Conservation (phyloP, 129 eudicot genomes). For the Sambucus nigra region DNA sequence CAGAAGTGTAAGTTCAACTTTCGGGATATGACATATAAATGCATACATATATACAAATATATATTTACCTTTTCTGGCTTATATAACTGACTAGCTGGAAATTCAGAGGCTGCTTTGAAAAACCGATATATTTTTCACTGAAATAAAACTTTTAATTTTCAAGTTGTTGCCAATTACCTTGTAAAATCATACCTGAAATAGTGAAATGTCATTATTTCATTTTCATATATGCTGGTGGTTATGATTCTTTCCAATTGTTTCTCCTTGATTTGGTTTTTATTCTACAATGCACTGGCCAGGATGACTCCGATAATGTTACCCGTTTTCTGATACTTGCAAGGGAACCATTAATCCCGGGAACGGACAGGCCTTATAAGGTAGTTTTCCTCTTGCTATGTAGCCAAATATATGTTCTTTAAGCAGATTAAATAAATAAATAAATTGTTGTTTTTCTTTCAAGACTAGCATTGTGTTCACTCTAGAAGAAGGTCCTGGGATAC, state of each 20-base stretch:
- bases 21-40: neutral
- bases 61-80: too few species aligned
- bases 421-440: conserved; percentile 6
- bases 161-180: too few species aligned
- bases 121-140: too few species aligned
- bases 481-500: conserved; percentile 88
- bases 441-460: conserved; percentile 22
- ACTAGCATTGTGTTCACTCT: conserved; percentile 84
- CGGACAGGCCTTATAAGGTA: conserved; percentile 69
- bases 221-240: too few species aligned
- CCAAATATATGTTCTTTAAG: neutral
- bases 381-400: conserved; percentile 1
- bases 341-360: conserved; percentile 79
- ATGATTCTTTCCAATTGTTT: neutral
- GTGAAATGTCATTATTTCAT: too few species aligned
- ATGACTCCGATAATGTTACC: conserved; percentile 54
- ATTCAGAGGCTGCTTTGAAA: too few species aligned
- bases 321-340: conserved; percentile 79
- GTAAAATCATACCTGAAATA: too few species aligned
- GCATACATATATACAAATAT: too few species aligned
- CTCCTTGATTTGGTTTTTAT: conserved; percentile 7
- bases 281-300: conserved; percentile 31
- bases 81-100: too few species aligned
- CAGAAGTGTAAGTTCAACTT: neutral
- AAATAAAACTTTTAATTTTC: too few species aligned